These are phyloP conservation scores for Trametes maxima DNA, from an alignment of 768 basidiomycete species.

Conservation along the genomic window DNA sequence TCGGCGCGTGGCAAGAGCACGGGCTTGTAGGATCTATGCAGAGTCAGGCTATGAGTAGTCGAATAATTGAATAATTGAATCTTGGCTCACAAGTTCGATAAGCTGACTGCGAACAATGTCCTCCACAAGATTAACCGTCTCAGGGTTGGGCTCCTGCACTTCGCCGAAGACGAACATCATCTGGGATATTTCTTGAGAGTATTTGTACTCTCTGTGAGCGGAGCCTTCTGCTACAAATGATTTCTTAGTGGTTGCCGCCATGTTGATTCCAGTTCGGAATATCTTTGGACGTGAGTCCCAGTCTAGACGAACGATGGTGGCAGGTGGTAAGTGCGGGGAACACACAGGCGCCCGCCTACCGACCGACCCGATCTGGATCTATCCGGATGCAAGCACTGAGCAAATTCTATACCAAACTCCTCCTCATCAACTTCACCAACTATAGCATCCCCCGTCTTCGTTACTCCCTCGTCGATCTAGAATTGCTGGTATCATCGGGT, in stretches of 20 bases:
- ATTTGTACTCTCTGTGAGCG: slow-evolving; percentile 71
- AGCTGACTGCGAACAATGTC: slow-evolving; percentile 91
- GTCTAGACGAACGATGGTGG: too few relatives aligned
- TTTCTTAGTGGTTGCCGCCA: slow-evolving; percentile 25
- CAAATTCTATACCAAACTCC: too few relatives aligned
- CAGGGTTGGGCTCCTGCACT: slow-evolving; percentile 84
- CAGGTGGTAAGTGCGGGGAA: too few relatives aligned
- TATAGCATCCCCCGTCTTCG: too few relatives aligned
- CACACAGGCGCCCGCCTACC: too few relatives aligned
- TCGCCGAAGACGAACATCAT: slow-evolving; percentile 99
- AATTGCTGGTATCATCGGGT: too few relatives aligned
- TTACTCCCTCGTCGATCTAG: too few relatives aligned
- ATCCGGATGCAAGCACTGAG: too few relatives aligned
- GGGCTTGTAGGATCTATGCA: slow-evolving; percentile 85
- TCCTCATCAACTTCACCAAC: too few relatives aligned
- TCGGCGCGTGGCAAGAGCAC: slow-evolving; percentile 77
- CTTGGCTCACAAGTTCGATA: slow-evolving; percentile 71
- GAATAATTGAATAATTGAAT: neutral
- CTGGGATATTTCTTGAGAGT: slow-evolving; percentile 89
- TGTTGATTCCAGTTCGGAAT: neutral
- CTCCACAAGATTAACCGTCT: slow-evolving; percentile 92
- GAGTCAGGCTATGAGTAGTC: neutral
- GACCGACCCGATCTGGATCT: too few relatives aligned
- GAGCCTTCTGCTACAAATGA: slow-evolving; percentile 18
- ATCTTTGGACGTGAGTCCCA: too few relatives aligned